Conservation (phyloP, 2,329 filamentous ascomycete species). For the Aspergillus fumigatus region DNA sequence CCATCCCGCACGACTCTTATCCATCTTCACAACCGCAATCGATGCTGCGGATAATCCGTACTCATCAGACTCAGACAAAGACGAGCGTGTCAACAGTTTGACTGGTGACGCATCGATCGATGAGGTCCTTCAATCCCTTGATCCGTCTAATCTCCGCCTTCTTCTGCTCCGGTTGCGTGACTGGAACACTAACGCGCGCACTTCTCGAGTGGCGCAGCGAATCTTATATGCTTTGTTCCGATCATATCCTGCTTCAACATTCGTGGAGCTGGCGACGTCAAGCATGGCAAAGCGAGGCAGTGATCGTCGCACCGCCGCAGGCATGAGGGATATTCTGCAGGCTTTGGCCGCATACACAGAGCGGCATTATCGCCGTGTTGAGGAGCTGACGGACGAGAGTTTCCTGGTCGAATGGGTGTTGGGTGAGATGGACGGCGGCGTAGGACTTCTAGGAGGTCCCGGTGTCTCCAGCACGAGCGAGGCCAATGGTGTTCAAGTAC, state of each 20-base stretch:
- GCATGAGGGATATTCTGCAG: conserved; percentile 77
- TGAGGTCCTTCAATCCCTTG: conserved; percentile 71
- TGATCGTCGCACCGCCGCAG: conserved; percentile 46
- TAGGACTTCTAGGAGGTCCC: conserved; percentile 34
- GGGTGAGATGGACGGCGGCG: conserved; percentile 79
- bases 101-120: conserved; percentile 61
- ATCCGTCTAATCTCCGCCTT: conserved; percentile 78
- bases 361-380: conserved; percentile 82
- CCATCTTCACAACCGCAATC: conserved; percentile 76
- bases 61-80: conserved; percentile 29
- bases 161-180: conserved; percentile 80
- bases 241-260: conserved; percentile 72
- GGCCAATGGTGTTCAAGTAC: conserved; percentile 16
- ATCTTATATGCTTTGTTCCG: conserved; percentile 75
- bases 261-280: conserved; percentile 61
- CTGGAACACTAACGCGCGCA: conserved; percentile 96
- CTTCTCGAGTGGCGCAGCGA: conserved; percentile 76
- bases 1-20: conserved; percentile 81
- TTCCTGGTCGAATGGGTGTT: conserved; percentile 92
- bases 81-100: conserved; percentile 30
- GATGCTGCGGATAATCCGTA: conserved; percentile 61
- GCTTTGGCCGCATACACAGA: conserved; percentile 89
- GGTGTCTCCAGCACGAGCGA: conserved; percentile 17
- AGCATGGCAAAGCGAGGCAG: conserved; percentile 26
- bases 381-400: conserved; percentile 89